Percentiles rank a stretch among this genome's conserved stretches.
These are phyloP conservation scores for Didymella segeticola DNA, from an alignment of 2,329 filamentous ascomycete species.

Conservation along the genomic window DNA sequence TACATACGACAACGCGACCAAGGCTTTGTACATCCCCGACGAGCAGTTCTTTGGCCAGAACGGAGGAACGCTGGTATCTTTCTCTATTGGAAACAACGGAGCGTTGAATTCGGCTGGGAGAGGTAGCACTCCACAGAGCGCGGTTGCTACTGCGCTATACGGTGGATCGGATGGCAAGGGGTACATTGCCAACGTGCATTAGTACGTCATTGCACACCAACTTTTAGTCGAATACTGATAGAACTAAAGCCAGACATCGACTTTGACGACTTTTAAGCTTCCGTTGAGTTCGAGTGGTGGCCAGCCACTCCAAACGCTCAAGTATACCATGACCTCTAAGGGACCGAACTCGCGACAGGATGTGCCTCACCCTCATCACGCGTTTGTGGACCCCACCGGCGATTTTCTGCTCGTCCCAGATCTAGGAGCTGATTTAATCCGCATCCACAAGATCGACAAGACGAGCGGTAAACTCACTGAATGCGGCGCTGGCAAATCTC, in stretches of 20 bases:
- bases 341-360: constrained; percentile 58
- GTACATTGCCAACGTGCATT: constrained; percentile 43
- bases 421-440: constrained; percentile 62
- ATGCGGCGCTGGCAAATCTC: constrained; percentile 52
- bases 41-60: constrained; percentile 29
- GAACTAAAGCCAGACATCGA: constrained; percentile 35
- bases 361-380: constrained; percentile 62
- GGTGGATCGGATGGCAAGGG: constrained; percentile 38
- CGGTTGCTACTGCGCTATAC: constrained; percentile 37
- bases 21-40: constrained; percentile 38
- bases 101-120: constrained; percentile 31
- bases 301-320: constrained; percentile 37
- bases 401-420: constrained; percentile 60
- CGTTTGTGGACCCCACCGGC: constrained; percentile 58
- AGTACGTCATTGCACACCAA: constrained; percentile 23
- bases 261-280: constrained; percentile 44
- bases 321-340: constrained; percentile 51
- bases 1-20: constrained; percentile 36
- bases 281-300: constrained; percentile 39
- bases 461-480: not conserved
- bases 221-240: constrained; percentile 1
- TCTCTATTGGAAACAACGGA: constrained; percentile 35
- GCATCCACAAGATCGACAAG: constrained; percentile 59
- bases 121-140: constrained; percentile 31
- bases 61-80: constrained; percentile 33